phyloP scores from a whole-genome alignment of 192 early-diverging fungal species.

The Lunasporangiospora selenospora region DNA sequence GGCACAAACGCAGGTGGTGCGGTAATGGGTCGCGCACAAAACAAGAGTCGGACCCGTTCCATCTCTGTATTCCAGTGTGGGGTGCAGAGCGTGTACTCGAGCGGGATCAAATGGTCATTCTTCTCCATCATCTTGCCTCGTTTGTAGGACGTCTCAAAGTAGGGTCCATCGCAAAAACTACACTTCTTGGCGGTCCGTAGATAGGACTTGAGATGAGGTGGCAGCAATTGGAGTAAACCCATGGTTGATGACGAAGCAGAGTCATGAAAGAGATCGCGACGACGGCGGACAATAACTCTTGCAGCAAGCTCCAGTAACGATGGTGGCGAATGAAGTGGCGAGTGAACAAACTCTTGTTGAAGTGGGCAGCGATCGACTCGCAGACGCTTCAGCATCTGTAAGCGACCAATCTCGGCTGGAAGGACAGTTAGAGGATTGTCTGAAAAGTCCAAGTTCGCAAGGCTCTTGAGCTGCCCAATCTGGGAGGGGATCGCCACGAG shows the following conservation, averaged over 20 bases:
- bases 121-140: conserved; percentile 71
- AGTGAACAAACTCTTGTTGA: conserved; percentile 46
- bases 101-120: conserved; percentile 51
- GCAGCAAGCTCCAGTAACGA: conserved; percentile 80
- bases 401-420: conserved; percentile 72
- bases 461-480: conserved; percentile 61
- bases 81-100: conserved; percentile 77
- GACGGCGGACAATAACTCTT: conserved; percentile 67
- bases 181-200: conserved; percentile 65
- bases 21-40: conserved; percentile 63
- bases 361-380: conserved; percentile 60
- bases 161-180: conserved; percentile 81
- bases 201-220: conserved; percentile 65
- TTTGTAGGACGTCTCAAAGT: conserved; percentile 65
- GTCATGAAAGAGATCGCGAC: conserved; percentile 56
- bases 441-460: conserved; percentile 67
- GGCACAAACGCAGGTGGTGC: no score
- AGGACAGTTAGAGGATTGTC: conserved; percentile 68
- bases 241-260: no score
- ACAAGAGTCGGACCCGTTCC: conserved; percentile 69
- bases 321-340: conserved; percentile 57
- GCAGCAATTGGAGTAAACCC: conserved; percentile 6
- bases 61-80: conserved; percentile 77
- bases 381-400: conserved; percentile 69
- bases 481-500: conserved; percentile 65